Percentiles rank a stretch among this genome's conserved stretches.
Evolutionary conservation across 23 red algal genomes (phyloP).

Genomic region (Gracilaria domingensis): DNA sequence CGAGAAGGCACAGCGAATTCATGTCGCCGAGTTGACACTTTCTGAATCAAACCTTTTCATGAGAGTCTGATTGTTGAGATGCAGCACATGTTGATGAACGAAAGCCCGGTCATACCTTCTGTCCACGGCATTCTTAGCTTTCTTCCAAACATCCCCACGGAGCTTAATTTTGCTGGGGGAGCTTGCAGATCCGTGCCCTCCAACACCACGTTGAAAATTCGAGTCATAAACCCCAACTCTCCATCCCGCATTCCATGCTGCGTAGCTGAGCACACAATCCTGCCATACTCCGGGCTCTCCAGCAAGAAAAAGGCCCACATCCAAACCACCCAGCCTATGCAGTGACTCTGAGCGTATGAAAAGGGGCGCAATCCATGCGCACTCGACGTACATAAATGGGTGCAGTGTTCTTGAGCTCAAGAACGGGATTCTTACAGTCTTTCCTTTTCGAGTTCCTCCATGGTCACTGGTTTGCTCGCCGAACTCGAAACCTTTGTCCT

Average conservation of each 20-base stretch:
- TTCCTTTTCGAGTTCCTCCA: slow-evolving; percentile 73
- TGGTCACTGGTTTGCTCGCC: slow-evolving; percentile 78
- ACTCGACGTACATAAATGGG: slow-evolving; percentile 85
- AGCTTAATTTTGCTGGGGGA: slow-evolving; percentile 59
- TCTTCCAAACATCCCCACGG: slow-evolving; percentile 64
- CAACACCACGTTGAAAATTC: slow-evolving; percentile 71
- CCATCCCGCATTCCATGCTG: slow-evolving; percentile 75
- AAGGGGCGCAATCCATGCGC: slow-evolving; percentile 81
- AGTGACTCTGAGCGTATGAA: slow-evolving; percentile 71
- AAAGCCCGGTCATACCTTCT: slow-evolving; percentile 58
- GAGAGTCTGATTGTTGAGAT: slow-evolving; percentile 73
- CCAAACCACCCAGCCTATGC: slow-evolving; percentile 65
- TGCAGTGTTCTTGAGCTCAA: slow-evolving; percentile 57
- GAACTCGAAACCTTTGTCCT: slow-evolving; percentile 73
- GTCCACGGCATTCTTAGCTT: slow-evolving; percentile 64
- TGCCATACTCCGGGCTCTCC: slow-evolving; percentile 86
- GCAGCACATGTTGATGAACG: slow-evolving; percentile 63
- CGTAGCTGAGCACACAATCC: slow-evolving; percentile 79
- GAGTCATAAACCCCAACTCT: slow-evolving; percentile 78
- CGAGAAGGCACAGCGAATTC: not conserved
- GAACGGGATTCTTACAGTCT: slow-evolving; percentile 70
- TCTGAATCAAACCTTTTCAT: slow-evolving; percentile 35
- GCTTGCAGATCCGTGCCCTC: slow-evolving; percentile 74
- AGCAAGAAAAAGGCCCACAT: slow-evolving; percentile 55
- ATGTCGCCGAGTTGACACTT: not conserved